These are phyloP conservation scores for Trichosanthes cucumerina DNA, from an alignment of 306 rosid genomes.

Conservation along the genomic window DNA sequence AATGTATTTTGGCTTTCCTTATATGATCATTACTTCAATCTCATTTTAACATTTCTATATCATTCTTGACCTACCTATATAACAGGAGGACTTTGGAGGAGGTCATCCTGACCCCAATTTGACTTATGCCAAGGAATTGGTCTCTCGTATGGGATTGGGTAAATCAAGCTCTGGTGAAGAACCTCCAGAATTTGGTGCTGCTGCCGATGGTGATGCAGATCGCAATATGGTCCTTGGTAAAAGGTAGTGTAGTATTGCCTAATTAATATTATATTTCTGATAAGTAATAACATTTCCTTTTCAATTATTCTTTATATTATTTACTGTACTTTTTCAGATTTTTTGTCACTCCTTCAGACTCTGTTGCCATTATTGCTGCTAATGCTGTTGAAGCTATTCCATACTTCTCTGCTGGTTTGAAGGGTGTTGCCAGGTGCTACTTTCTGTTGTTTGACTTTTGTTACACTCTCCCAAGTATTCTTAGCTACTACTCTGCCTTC, in stretches of 20 bases:
- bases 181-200: constrained; percentile 98
- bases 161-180: constrained; percentile 58
- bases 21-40: background rate
- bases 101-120: constrained; percentile 99
- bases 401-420: constrained; percentile 82
- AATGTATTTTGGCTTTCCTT: background rate
- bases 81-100: constrained; percentile 98
- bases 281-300: background rate
- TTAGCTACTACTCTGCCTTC: background rate
- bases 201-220: constrained; percentile 99
- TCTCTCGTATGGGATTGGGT: constrained; percentile 81
- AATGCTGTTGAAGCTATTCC: constrained; percentile 97
- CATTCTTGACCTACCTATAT: background rate
- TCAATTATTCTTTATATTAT: background rate
- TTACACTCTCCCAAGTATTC: background rate
- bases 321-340: constrained; percentile 36
- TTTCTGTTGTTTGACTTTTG: background rate
- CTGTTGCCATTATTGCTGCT: constrained; percentile 98
- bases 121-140: constrained; percentile 98
- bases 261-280: background rate
- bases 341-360: constrained; percentile 97
- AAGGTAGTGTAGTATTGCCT: constrained; percentile 38
- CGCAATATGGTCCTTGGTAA: constrained; percentile 98
- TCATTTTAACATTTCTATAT: background rate
- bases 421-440: constrained; percentile 96